Evolutionary conservation across 768 basidiomycete genomes (phyloP).

Genomic region (Asterophora parasitica): DNA sequence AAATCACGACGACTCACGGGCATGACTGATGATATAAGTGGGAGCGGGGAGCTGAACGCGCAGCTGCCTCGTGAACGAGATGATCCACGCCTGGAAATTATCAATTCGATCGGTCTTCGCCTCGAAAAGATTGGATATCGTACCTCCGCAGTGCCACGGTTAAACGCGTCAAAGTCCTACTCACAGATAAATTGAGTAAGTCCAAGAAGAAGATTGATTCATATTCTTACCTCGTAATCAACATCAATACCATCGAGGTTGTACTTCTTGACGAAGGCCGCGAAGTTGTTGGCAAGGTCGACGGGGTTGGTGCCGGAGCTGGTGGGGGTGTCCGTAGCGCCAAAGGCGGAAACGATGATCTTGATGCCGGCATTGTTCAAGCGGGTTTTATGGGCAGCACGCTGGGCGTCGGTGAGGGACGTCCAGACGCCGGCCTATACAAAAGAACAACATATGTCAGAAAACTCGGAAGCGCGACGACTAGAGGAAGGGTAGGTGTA

Average conservation of each 20-base stretch:
- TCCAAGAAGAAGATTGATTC: background rate
- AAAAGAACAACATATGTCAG: background rate
- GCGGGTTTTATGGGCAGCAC: slow-evolving; percentile 45
- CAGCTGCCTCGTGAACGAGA: slow-evolving; percentile 47
- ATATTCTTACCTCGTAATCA: slow-evolving; percentile 52
- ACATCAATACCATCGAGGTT: slow-evolving; percentile 69
- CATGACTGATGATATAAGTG: slow-evolving; percentile 49
- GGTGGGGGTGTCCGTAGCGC: slow-evolving; percentile 54
- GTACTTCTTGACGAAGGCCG: slow-evolving; percentile 58
- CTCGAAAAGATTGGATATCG: background rate
- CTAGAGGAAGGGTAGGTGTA: background rate
- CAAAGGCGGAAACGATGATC: slow-evolving; percentile 62
- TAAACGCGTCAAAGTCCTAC: slow-evolving; percentile 60
- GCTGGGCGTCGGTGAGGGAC: slow-evolving; percentile 36
- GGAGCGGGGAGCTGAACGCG: slow-evolving; percentile 44
- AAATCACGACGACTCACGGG: slow-evolving; percentile 40
- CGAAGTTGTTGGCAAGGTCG: slow-evolving; percentile 57
- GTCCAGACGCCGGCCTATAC: slow-evolving; percentile 49
- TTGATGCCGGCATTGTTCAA: slow-evolving; percentile 56
- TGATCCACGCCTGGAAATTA: slow-evolving; percentile 40
- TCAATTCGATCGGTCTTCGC: background rate
- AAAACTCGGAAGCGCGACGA: no score
- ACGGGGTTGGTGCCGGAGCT: slow-evolving; percentile 56
- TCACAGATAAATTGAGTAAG: background rate
- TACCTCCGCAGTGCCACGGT: slow-evolving; percentile 50